These are phyloP conservation scores for Lasiosphaeriaceae sp. DNA, from an alignment of 495 filamentous ascomycete genomes.

Conservation along the genomic window DNA sequence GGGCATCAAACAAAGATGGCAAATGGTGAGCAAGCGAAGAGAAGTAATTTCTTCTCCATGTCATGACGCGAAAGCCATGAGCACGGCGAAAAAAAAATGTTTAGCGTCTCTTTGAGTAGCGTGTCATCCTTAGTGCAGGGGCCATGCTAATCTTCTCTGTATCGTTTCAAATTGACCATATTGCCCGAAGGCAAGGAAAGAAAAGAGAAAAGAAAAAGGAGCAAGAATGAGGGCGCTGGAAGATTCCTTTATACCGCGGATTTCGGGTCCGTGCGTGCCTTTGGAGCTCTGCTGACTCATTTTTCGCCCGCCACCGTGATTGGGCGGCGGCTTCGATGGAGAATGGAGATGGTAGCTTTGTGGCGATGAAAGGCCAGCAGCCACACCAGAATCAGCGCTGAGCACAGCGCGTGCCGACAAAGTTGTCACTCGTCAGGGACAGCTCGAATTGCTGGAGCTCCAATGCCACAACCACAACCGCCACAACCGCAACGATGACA, in stretches of 20 bases:
- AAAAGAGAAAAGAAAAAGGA: slow-evolving; percentile 18
- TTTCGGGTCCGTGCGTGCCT: no score
- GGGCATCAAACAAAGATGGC: no score
- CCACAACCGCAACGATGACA: slow-evolving; percentile 23
- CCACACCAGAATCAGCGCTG: no score
- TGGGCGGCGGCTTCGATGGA: no score
- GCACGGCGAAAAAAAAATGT: slow-evolving; percentile 69
- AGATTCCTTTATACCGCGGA: slow-evolving; percentile 12
- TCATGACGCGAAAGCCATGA: slow-evolving; percentile 18
- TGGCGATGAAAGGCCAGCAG: no score
- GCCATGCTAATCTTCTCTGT: slow-evolving; percentile 99
- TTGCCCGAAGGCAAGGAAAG: slow-evolving; percentile 28
- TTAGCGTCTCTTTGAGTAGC: slow-evolving; percentile 97
- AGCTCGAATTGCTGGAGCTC: neutral
- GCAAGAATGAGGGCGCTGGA: slow-evolving; percentile 8
- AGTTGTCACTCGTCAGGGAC: neutral
- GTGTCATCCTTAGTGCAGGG: slow-evolving; percentile 99
- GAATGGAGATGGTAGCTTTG: no score
- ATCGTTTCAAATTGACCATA: slow-evolving; percentile 40
- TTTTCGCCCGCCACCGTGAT: no score
- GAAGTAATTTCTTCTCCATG: slow-evolving; percentile 25
- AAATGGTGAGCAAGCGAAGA: neutral
- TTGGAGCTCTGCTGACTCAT: no score
- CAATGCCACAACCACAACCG: neutral
- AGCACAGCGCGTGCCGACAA: neutral